Evolutionary conservation across 2,329 filamentous ascomycete species (phyloP).

Genomic region (Fusarium concolor): DNA sequence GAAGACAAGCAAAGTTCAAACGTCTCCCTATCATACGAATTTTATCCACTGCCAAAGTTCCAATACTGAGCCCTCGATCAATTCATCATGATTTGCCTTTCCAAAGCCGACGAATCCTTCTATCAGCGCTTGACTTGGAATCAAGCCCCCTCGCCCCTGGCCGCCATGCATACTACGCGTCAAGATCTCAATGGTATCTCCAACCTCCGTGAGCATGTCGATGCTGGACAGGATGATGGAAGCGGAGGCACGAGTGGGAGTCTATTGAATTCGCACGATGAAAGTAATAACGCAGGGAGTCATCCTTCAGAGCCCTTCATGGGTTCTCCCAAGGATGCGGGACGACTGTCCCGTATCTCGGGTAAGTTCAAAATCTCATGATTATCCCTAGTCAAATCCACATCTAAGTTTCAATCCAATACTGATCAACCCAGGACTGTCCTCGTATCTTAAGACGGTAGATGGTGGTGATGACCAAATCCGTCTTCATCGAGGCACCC

Average conservation of each 20-base stretch:
- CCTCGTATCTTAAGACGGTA: conserved; percentile 49
- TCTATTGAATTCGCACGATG: conserved; percentile 40
- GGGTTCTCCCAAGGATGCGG: conserved; percentile 41
- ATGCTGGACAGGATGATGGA: conserved; percentile 51
- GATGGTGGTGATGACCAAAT: conserved; percentile 57
- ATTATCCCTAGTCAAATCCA: conserved; percentile 1
- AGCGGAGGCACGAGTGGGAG: conserved; percentile 43
- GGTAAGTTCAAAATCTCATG: conserved; percentile 40
- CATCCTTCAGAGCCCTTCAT: conserved; percentile 34
- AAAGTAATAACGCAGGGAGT: conserved; percentile 41
- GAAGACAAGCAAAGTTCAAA: conserved; percentile 8
- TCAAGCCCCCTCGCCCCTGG: conserved; percentile 63
- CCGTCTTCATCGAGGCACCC: conserved; percentile 49
- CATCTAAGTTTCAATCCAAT: conserved; percentile 5
- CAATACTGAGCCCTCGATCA: not conserved
- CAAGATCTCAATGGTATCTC: conserved; percentile 67
- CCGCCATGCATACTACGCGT: conserved; percentile 62
- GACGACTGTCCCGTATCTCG: conserved; percentile 46
- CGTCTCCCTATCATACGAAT: conserved; percentile 5
- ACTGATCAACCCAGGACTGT: conserved; percentile 37
- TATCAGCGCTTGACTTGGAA: conserved; percentile 63
- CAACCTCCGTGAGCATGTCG: conserved; percentile 60
- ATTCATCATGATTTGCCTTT: conserved; percentile 63
- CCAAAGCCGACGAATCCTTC: conserved; percentile 63
- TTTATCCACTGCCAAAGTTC: not conserved